Evolutionary conservation across 1,284 basidiomycete genomes (phyloP), one percentile per base, ranked within the genome.

Genomic region (Malassezia sympodialis): DNA sequence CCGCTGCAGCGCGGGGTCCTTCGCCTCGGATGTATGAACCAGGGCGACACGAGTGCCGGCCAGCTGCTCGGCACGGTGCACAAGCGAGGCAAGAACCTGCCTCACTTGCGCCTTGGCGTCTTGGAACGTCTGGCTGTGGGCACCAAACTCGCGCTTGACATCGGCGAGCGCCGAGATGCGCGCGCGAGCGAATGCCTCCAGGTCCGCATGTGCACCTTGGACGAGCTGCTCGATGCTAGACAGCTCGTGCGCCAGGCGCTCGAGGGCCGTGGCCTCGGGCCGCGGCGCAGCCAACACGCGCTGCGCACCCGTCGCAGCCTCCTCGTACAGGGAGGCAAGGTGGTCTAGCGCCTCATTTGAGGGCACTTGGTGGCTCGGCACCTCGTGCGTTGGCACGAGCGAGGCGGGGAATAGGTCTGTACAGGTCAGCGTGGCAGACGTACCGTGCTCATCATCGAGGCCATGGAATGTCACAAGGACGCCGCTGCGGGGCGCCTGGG

Each of bases 41-140:
- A 56, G 14, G 8, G 49, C 49, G 12, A 56, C 31, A 17, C 17
- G 24, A 15, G 24, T 40, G 27, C 34, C 44, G 4, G 32, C 40
- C 35, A 26, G n/a, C 32, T 39, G 14, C 27, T 49, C 35, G 5
- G 41, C 51, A 24, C 51, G 51, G 27, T 41, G 35, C 17, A 26
- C 23, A 2, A 53, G 43, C 11, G 14, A 24, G 19, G 49, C 26
- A 10, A 56, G 34, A 8, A 30, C 34, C 10, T 27, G 27, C 37
- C 42, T 44, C 34, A 56, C 35, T 23, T 56, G 41, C 21, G 12
- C 24, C 54, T 45, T 40, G 6, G 54, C 54, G 8, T 39, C 34
- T 28, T 44, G 14, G 43, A 43, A 51, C 8, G 48, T 42, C 12
- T 27, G 3, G 19, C 48, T 50, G 7, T 50, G 21, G 1, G 47